Conservation (phyloP, 129 eudicot genomes). For the Artemisia tridentata region DNA sequence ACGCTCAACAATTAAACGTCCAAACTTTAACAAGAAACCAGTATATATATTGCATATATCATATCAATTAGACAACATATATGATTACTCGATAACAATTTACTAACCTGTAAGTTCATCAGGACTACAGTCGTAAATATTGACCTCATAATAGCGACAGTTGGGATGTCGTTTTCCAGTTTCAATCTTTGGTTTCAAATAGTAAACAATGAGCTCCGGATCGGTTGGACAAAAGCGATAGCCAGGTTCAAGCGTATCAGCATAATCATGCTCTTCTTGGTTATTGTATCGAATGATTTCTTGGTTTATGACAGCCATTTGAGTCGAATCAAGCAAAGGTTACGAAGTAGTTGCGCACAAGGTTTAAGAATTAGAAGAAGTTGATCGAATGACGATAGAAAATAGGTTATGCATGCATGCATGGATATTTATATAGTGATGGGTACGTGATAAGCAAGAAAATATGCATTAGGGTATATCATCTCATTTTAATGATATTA, state of each 20-base stretch:
- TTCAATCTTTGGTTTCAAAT: background rate
- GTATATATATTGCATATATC: too few relatives aligned
- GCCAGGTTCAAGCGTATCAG: background rate
- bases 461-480: too few relatives aligned
- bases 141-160: conserved; percentile 9
- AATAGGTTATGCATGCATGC: too few relatives aligned
- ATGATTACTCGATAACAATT: too few relatives aligned
- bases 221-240: too few relatives aligned
- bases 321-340: background rate
- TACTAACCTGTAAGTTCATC: background rate
- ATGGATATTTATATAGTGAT: too few relatives aligned
- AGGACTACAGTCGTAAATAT: conserved; percentile 18
- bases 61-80: too few relatives aligned
- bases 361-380: background rate
- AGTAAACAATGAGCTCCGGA: too few relatives aligned
- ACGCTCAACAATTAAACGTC: too few relatives aligned
- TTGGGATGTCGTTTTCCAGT: background rate
- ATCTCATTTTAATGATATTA: too few relatives aligned
- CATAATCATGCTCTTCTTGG: background rate
- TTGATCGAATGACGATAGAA: background rate
- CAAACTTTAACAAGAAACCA: too few relatives aligned
- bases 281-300: background rate
- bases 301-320: background rate
- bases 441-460: too few relatives aligned
- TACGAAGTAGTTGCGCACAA: background rate